These are phyloP conservation scores for Geotrichum klebahnii DNA, from an alignment of 1,139 yeast genomes.

Conservation along the genomic window DNA sequence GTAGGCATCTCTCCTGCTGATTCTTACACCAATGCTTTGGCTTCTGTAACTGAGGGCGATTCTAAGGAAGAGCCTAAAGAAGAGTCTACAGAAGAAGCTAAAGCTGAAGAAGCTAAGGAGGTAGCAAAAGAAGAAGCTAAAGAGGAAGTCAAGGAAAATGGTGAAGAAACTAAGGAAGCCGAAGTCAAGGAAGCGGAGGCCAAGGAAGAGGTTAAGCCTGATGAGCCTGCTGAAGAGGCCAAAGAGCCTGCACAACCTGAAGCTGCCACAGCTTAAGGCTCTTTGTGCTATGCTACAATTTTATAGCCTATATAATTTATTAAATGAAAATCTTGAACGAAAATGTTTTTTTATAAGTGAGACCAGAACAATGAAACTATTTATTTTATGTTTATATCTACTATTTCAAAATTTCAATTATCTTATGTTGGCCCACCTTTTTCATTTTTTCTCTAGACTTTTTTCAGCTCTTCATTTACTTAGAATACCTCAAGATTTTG, in stretches of 20 bases:
- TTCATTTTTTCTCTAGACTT: no score
- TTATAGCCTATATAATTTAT: no score
- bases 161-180: conserved; percentile 8
- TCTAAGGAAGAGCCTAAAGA: conserved; percentile 22
- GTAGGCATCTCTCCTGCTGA: conserved; percentile 75
- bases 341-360: no score
- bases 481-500: no score
- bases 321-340: no score
- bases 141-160: conserved; percentile 1
- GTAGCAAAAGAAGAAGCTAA: conserved; percentile 11
- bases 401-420: no score
- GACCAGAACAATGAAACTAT: no score
- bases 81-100: conserved; percentile 19
- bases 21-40: conserved; percentile 57
- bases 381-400: no score
- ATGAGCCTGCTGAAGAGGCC: conserved; percentile 15
- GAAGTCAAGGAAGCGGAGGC: conserved; percentile 22
- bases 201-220: conserved; percentile 25
- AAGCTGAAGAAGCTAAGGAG: conserved; percentile 20
- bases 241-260: not conserved
- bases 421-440: no score
- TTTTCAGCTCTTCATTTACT: no score
- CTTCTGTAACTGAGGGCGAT: conserved; percentile 24
- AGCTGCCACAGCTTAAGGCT: not conserved
- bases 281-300: no score